These are phyloP conservation scores for Thielaviopsis cerberus DNA, from an alignment of 2,329 filamentous ascomycete genomes.

Conservation along the genomic window DNA sequence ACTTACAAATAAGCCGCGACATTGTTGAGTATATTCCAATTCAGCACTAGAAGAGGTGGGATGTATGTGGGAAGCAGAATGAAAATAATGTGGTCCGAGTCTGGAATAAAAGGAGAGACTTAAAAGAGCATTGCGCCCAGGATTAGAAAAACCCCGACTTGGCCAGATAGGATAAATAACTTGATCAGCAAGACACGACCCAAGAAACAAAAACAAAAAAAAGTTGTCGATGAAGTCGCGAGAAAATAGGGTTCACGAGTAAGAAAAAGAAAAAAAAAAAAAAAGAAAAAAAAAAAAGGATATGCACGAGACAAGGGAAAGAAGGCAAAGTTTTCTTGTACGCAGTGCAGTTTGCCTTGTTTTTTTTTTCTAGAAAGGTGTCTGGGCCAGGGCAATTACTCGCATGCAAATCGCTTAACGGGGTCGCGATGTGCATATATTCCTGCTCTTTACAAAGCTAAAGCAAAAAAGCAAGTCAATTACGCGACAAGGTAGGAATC, in stretches of 20 bases:
- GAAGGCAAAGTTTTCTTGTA: background rate
- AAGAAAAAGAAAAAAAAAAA: background rate
- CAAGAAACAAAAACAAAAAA: background rate
- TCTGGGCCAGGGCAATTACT: background rate
- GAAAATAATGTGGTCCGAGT: background rate
- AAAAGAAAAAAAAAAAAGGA: background rate
- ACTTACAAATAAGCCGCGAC: conserved; percentile 12
- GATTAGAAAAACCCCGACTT: background rate
- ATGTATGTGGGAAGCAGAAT: background rate
- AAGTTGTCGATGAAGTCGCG: background rate
- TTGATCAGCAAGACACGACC: background rate
- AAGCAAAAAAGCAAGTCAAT: background rate
- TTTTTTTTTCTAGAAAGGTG: background rate
- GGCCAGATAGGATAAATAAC: background rate
- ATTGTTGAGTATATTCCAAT: conserved; percentile 12
- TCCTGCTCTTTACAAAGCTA: background rate
- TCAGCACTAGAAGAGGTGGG: conserved; percentile 3
- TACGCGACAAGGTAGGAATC: background rate
- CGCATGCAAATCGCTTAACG: background rate
- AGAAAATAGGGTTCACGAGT: background rate
- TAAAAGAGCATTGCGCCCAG: background rate
- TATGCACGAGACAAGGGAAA: background rate
- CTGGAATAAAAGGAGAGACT: background rate
- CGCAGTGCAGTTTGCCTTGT: background rate
- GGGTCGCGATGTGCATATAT: background rate